Conservation (phyloP, 495 filamentous ascomycete species). For the Neurospora intermedia region DNA sequence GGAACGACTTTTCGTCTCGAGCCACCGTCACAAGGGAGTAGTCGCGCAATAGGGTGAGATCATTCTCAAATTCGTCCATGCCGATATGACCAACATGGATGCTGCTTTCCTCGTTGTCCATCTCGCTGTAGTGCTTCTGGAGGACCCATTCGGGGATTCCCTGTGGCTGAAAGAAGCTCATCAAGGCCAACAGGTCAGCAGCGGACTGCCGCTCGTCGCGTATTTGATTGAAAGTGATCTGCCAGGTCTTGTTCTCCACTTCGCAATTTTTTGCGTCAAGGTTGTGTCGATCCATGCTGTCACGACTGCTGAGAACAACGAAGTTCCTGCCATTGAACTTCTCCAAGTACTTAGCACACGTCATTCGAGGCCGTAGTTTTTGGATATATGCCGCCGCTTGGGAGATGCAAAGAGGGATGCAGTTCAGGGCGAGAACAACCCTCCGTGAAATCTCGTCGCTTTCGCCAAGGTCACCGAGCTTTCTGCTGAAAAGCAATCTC, state of each 20-base stretch:
- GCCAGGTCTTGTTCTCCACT: constrained; percentile 12
- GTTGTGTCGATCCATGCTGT: fast-evolving
- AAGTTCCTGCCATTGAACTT: neutral
- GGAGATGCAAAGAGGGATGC: constrained; percentile 35
- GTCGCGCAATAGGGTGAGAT: neutral
- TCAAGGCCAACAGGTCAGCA: constrained; percentile 26
- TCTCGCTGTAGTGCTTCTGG: neutral
- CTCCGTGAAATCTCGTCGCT: constrained; percentile 1
- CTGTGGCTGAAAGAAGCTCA: constrained; percentile 27
- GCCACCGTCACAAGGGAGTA: neutral
- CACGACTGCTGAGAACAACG: neutral
- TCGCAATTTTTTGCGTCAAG: neutral
- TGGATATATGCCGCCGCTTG: constrained; percentile 35
- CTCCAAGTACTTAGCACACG: neutral
- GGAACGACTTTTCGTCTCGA: neutral
- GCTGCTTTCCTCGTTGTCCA: neutral
- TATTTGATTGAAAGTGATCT: constrained; percentile 22
- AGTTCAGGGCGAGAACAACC: constrained; percentile 24
- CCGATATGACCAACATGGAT: fast-evolving
- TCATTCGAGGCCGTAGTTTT: constrained; percentile 1
- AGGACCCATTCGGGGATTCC: constrained; percentile 20
- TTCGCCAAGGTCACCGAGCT: neutral
- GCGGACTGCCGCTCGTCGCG: constrained; percentile 15
- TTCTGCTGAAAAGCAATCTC: neutral
- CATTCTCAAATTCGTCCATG: neutral